These are phyloP conservation scores for Aspergillus calidoustus DNA, from an alignment of 2,329 filamentous ascomycete species.

Conservation along the genomic window DNA sequence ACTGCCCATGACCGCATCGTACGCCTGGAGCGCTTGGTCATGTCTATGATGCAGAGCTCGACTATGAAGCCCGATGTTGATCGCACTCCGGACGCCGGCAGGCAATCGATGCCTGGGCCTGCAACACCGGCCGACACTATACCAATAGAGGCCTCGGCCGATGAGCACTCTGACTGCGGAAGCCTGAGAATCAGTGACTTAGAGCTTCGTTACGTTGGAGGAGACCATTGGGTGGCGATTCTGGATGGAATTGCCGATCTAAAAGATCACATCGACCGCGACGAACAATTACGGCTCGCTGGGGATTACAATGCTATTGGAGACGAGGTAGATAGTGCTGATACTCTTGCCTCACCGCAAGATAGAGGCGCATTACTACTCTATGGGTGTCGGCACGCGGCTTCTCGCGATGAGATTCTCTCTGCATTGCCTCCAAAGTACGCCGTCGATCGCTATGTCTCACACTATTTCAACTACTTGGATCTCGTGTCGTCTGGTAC, in stretches of 20 bases:
- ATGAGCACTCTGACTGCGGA: conserved; percentile 25
- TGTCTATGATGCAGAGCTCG: conserved; percentile 51
- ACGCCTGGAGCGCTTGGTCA: conserved; percentile 60
- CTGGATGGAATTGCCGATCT: conserved; percentile 31
- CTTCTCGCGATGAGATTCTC: conserved; percentile 27
- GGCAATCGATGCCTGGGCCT: background rate
- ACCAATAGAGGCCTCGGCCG: background rate
- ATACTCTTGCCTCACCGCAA: background rate
- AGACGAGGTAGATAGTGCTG: background rate
- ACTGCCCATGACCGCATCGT: conserved; percentile 59
- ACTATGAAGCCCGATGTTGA: background rate
- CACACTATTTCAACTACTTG: conserved; percentile 33
- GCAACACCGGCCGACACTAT: background rate
- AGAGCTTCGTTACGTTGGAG: conserved; percentile 29
- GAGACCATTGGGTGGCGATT: conserved; percentile 36
- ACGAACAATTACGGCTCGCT: conserved; percentile 24
- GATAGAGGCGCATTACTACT: conserved; percentile 17
- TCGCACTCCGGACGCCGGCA: no score
- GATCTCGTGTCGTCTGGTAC: conserved; percentile 27
- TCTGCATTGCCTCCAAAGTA: conserved; percentile 27
- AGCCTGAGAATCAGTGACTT: conserved; percentile 26
- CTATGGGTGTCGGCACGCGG: conserved; percentile 19
- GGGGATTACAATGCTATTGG: background rate
- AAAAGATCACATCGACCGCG: conserved; percentile 30
- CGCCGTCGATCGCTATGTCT: conserved; percentile 32